phyloP scores from a whole-genome alignment of 2,329 filamentous ascomycete species.

The Claviceps sp. region DNA sequence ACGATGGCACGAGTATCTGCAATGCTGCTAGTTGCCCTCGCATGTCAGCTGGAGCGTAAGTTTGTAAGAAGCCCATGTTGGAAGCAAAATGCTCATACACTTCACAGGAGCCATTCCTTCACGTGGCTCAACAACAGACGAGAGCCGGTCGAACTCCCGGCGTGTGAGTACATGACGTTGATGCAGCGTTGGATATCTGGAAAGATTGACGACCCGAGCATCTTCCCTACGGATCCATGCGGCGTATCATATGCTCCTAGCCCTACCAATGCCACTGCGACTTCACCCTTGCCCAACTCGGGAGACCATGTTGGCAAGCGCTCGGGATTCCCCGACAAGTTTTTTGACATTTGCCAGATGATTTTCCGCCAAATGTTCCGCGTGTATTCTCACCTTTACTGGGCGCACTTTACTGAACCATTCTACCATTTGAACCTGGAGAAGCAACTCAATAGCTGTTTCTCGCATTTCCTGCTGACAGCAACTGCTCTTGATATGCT shows the following conservation, averaged over 20 bases:
- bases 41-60: constrained; percentile 89
- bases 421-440: constrained; percentile 73
- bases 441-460: constrained; percentile 76
- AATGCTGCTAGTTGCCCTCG: constrained; percentile 73
- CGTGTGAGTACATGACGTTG: constrained; percentile 84
- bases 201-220: constrained; percentile 79
- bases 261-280: constrained; percentile 42
- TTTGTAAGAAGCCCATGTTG: constrained; percentile 13
- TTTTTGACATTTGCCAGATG: constrained; percentile 78
- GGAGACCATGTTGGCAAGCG: constrained; percentile 80
- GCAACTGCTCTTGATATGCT: constrained; percentile 73
- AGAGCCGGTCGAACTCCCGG: constrained; percentile 82
- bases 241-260: constrained; percentile 53
- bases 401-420: constrained; percentile 79
- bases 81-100: neutral
- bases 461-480: constrained; percentile 72
- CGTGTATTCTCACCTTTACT: constrained; percentile 95
- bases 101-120: constrained; percentile 69
- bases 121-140: constrained; percentile 87
- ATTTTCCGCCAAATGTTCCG: constrained; percentile 98
- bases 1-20: constrained; percentile 65
- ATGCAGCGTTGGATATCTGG: constrained; percentile 96
- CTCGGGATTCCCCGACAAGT: constrained; percentile 83
- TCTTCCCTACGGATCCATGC: constrained; percentile 79
- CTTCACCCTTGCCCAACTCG: constrained; percentile 46